Conservation (phyloP, 495 filamentous ascomycete species). For the Sordaria brevicollis region DNA sequence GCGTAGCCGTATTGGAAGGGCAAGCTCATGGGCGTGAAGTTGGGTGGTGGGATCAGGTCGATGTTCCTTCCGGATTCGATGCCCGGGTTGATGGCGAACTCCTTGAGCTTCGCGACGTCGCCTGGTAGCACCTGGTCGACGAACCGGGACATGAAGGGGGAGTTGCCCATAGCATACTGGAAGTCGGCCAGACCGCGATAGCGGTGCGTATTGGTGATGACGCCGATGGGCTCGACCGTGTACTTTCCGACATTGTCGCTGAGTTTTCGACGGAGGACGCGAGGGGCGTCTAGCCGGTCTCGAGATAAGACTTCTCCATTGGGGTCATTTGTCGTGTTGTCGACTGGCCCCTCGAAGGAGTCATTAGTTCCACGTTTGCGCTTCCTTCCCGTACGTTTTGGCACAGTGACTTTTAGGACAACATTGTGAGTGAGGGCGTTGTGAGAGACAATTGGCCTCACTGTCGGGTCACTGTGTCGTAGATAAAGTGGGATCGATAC, state of each 20-base stretch:
- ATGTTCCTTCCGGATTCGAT: conserved; percentile 47
- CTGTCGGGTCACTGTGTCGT: conserved; percentile 65
- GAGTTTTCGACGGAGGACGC: conserved; percentile 52
- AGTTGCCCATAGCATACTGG: conserved; percentile 53
- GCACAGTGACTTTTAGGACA: conserved; percentile 76
- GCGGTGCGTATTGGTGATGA: conserved; percentile 70
- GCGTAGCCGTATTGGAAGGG: conserved; percentile 58
- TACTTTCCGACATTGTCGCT: conserved; percentile 63
- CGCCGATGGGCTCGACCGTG: conserved; percentile 57
- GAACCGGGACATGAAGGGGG: conserved; percentile 55
- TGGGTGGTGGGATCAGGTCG: conserved; percentile 72
- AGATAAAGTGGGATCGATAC: conserved; percentile 53
- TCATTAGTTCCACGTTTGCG: conserved; percentile 62
- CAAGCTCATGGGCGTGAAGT: conserved; percentile 53
- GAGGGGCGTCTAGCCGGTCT: conserved; percentile 30
- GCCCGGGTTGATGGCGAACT: conserved; percentile 60
- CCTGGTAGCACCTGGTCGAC: conserved; percentile 53
- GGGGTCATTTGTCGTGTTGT: not conserved
- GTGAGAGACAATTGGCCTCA: conserved; percentile 61
- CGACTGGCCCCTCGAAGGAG: conserved; percentile 41
- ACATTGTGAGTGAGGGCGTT: conserved; percentile 65
- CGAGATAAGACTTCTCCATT: conserved; percentile 23
- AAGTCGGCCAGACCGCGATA: conserved; percentile 70
- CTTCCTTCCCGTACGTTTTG: conserved; percentile 76
- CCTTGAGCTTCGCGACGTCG: conserved; percentile 56